These are phyloP conservation scores for Brassica balearica DNA, from an alignment of 441 rosid genomes.

Conservation along the genomic window DNA sequence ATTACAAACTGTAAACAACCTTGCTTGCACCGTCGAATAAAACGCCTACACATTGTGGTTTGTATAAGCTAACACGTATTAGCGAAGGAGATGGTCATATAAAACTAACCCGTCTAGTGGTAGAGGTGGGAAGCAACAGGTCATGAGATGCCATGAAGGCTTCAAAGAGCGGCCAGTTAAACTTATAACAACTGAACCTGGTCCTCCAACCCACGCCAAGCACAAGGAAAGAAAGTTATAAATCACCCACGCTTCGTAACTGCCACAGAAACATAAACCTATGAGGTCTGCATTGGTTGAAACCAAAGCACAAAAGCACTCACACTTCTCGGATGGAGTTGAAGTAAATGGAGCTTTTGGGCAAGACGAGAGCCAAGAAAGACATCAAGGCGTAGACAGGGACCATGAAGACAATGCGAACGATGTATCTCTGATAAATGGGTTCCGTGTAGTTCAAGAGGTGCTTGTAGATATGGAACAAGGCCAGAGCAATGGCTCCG, in stretches of 20 bases:
- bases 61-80: constrained; percentile 22
- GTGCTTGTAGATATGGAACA: constrained; percentile 80
- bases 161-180: constrained; percentile 79
- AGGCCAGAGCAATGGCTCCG: constrained; percentile 73
- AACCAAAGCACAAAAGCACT: constrained; percentile 42
- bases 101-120: constrained; percentile 85
- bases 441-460: constrained; percentile 89
- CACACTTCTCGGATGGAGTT: constrained; percentile 92
- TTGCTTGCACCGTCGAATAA: constrained; percentile 93
- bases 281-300: constrained; percentile 13
- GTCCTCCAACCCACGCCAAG: constrained; percentile 98
- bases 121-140: constrained; percentile 86
- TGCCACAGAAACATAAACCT: constrained; percentile 45
- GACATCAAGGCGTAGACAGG: constrained; percentile 95
- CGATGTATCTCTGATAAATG: constrained; percentile 88
- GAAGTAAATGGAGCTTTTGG: constrained; percentile 71
- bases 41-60: constrained; percentile 69
- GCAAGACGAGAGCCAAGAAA: constrained; percentile 74
- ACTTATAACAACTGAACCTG: constrained; percentile 91
- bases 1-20: constrained; percentile 96
- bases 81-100: constrained; percentile 28
- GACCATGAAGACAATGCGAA: constrained; percentile 92
- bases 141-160: constrained; percentile 81
- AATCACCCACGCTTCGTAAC: constrained; percentile 98
- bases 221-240: constrained; percentile 86